These are phyloP conservation scores for Pythium biforme DNA, from an alignment of 352 stramenopile species.

Conservation along the genomic window DNA sequence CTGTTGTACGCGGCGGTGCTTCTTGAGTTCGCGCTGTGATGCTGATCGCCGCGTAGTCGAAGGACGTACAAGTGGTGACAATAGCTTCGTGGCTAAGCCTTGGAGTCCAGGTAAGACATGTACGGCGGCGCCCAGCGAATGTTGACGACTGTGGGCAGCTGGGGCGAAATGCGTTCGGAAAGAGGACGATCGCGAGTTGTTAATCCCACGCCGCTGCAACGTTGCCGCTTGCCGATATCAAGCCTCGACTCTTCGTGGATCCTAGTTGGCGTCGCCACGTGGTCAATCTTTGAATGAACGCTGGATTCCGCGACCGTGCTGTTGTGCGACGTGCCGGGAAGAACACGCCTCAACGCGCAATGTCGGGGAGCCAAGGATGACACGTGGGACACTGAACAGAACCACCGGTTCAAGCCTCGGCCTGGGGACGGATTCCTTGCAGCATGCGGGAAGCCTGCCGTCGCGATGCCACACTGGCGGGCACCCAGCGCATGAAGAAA, in stretches of 20 bases:
- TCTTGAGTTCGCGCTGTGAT: background rate
- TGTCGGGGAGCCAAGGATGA: background rate
- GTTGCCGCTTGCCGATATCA: background rate
- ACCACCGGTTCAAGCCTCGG: too few species aligned
- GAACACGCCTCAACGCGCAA: too few species aligned
- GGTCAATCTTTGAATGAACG: conserved; percentile 3
- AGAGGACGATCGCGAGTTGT: background rate
- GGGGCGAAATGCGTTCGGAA: background rate
- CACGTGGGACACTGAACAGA: background rate
- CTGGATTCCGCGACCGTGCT: background rate
- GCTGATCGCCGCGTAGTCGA: background rate
- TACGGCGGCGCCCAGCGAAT: background rate
- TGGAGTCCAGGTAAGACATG: background rate
- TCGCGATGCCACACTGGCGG: too few species aligned
- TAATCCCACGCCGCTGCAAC: conserved; percentile 7
- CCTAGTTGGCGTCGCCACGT: background rate
- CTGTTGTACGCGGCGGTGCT: background rate
- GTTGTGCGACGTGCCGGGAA: background rate
- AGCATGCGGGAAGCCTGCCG: background rate
- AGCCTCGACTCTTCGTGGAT: background rate
- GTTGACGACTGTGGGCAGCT: conserved; percentile 1
- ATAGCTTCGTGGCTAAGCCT: background rate
- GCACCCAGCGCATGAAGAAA: too few species aligned
- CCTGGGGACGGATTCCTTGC: background rate
- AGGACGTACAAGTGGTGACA: background rate